Base-by-base conservation (phyloP, 768 basidiomycete species). In the Leucocoprinus sp. region DNA sequence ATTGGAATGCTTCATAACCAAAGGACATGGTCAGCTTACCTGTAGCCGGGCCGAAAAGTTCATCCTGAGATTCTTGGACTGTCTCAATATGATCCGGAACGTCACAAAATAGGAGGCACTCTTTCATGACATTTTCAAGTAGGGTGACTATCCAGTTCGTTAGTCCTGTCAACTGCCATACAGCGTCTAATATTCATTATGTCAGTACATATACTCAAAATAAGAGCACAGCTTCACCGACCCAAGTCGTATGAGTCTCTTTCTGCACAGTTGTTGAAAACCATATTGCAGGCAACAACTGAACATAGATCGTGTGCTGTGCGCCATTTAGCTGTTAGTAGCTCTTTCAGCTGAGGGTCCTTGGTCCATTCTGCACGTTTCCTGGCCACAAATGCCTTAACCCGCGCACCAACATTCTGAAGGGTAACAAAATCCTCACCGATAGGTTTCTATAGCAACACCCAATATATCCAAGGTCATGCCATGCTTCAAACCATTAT, bases 91-190 rank as follows among this genome's bases (percentile, higher is more conserved):
- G 17, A 31, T 29, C 24, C 17, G 41, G 50, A 22, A 35, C 36
- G 43, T 64, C 60, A 45, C 58, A 59, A 15, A 58, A 68, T 6
- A 72, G 48, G n/a, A 77, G 64, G 51, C 70, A 72, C 48, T 70
- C 62, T 52, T 76, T 82, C 60, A 87, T 58, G 4, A 90, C 57
- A 42, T 63, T 72, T 57, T 84, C 82, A 15, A 79, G 50, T 52
- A 86, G 79, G 26, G 62, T 61, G 21, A 86, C 63, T 35, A 76
- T 57, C 84, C 84, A 90, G 6, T 63, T 64, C 1, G 72, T 75
- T 37, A 87, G 55, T 7, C 72, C 74, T 37, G 80, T 74, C 11
- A 89, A 68, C 51, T 83, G 80, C 87, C 87, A 89, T 21, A 78
- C 71, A 27, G 81, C 76, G 43, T 78, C 86, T 90, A 22, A 41